These are phyloP conservation scores for Tetrahymena borealis DNA, from an alignment of 73 alveolate species.

Conservation along the genomic window DNA sequence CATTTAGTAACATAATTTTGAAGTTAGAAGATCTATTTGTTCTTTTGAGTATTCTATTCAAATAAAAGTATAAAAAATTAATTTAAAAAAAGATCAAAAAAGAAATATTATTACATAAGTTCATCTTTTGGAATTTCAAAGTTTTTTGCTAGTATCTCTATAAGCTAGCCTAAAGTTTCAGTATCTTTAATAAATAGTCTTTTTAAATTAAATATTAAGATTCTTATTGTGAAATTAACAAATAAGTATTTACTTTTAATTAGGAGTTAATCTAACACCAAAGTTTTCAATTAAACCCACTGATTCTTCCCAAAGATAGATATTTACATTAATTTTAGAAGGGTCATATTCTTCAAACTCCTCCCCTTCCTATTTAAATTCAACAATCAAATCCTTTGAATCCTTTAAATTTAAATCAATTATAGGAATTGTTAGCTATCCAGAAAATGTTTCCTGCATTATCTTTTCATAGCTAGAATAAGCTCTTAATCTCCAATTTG, in stretches of 20 bases:
- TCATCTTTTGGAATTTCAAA: constrained; percentile 12
- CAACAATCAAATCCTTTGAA: constrained; percentile 8
- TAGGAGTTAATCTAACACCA: neutral
- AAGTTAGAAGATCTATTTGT: neutral
- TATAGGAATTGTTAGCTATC: neutral
- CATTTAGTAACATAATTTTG: neutral
- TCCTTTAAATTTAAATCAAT: constrained; percentile 17
- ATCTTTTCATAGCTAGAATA: constrained; percentile 10
- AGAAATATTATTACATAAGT: neutral
- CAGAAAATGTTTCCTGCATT: constrained; percentile 29
- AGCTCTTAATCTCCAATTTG: constrained; percentile 33
- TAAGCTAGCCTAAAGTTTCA: constrained; percentile 2
- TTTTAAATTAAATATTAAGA: neutral
- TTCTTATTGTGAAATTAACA: neutral
- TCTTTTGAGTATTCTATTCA: neutral
- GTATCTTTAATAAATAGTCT: constrained; percentile 15
- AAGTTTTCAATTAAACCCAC: neutral
- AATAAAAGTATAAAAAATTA: neutral
- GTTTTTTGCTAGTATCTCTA: neutral
- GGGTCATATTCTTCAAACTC: constrained; percentile 34
- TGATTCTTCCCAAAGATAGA: constrained; percentile 9
- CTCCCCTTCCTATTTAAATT: constrained; percentile 16
- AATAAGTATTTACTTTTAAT: neutral
- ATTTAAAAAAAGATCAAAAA: neutral
- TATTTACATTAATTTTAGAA: neutral